These are phyloP conservation scores for Trypanosoma scelopori DNA, from an alignment of 208 protist genomes.

Conservation along the genomic window DNA sequence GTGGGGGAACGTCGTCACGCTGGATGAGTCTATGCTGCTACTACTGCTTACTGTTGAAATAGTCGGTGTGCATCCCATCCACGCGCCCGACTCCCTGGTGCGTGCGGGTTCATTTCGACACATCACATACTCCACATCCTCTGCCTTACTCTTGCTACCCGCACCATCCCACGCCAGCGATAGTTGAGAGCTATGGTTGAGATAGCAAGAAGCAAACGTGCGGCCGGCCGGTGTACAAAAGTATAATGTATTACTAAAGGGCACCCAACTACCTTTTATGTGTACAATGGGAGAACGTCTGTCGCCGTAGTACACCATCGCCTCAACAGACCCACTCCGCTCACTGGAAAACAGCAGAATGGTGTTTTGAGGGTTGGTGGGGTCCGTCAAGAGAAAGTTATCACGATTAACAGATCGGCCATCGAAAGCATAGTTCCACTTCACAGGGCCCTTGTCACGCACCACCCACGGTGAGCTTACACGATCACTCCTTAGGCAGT, in stretches of 20 bases:
- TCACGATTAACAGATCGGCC: slow-evolving; percentile 49
- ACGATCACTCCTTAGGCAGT: slow-evolving; percentile 51
- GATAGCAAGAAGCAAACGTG: slow-evolving; percentile 48
- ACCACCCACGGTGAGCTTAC: slow-evolving; percentile 67
- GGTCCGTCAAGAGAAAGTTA: slow-evolving; percentile 52
- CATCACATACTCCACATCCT: slow-evolving; percentile 30
- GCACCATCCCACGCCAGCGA: slow-evolving; percentile 20
- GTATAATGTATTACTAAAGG: slow-evolving; percentile 68
- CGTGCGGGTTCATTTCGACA: neutral
- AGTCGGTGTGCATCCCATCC: neutral
- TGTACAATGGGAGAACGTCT: slow-evolving; percentile 44
- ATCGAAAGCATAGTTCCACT: slow-evolving; percentile 61
- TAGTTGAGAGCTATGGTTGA: slow-evolving; percentile 32
- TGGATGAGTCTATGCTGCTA: neutral
- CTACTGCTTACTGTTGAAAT: neutral
- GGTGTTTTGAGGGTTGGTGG: slow-evolving; percentile 23
- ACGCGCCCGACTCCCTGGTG: neutral
- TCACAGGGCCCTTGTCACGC: slow-evolving; percentile 45
- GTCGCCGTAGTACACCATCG: slow-evolving; percentile 68
- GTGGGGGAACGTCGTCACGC: neutral
- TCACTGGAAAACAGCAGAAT: slow-evolving; percentile 56
- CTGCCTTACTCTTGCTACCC: slow-evolving; percentile 15
- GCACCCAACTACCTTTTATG: slow-evolving; percentile 74
- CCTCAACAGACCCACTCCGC: slow-evolving; percentile 39
- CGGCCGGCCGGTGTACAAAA: slow-evolving; percentile 47